Evolutionary conservation across 768 basidiomycete genomes (phyloP), one percentile per base, ranked within the genome.

Genomic region (Macrolepiota dolichaula): DNA sequence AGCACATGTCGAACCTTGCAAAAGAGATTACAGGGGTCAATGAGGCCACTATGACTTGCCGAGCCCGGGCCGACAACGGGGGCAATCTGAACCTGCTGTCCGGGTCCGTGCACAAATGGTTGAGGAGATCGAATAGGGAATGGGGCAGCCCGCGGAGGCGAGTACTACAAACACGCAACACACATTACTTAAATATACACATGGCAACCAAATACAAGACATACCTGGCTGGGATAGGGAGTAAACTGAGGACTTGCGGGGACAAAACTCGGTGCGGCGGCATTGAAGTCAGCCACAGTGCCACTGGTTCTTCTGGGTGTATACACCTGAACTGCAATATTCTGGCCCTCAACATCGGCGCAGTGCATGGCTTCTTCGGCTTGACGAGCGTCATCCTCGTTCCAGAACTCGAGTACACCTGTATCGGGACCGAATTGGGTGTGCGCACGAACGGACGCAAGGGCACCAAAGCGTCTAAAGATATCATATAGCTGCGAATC

Each of bases 1-100:
- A 11, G 55, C 22, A n/a, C 29, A 32, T 6, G 1, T 66, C 77
- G 46, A 61, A 91, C 90, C 80, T 93, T 93, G 81, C 89, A 92
- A 73, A 94, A 94, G 51, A 94, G 74, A 70, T 94, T 94, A 79
- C 92, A 94, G 0, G 93, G 92, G 72, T 94, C 92, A 63, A 94
- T 93, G 27, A 95, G 79, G 19, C 93, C 93, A 64, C 91, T 92
- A 68, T 93, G 90, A 68, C 91, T 93, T 57, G 66, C 84, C 37
- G 90, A 87, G n/a, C 91, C 91, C 40, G 89, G 91, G 3, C 92
- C 92, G 19, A 65, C 63, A 51, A 82, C 55, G 13, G 92, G 93
- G 1, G 92, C 92, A 7, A 88, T 80, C 71, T 95, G 92, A 36
- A 94, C 91, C 71, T 94, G 92, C 70, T 95, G 93, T 2, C 93